Conservation (phyloP, 202 grass and related monocot genomes). For the Brachypodium distachyon region DNA sequence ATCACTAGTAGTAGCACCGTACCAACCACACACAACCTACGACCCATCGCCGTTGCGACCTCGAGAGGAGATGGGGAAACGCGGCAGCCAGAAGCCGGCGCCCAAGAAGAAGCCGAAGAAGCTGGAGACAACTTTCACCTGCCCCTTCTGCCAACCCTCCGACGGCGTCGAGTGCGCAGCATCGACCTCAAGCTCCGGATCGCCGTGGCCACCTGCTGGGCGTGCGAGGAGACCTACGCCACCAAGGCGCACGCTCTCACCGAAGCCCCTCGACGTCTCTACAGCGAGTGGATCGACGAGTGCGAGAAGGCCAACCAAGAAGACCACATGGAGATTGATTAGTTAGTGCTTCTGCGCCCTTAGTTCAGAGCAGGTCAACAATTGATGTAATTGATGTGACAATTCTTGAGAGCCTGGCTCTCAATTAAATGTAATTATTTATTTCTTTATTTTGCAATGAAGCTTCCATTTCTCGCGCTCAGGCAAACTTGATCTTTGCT, state of each 20-base stretch:
- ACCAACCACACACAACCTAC: no score
- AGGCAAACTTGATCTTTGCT: no score
- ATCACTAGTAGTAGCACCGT: no score
- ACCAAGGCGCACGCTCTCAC: slow-evolving; percentile 7
- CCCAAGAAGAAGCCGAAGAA: not conserved
- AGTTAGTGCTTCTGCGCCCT: no score
- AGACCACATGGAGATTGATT: no score
- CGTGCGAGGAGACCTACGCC: slow-evolving; percentile 1
- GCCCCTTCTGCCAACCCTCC: slow-evolving; percentile 13
- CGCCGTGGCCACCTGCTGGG: not conserved
- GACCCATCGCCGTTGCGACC: no score
- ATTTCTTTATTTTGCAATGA: no score
- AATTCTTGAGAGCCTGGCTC: no score
- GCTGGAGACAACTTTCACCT: not conserved
- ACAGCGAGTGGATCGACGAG: slow-evolving; percentile 22
- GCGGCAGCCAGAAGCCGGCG: not conserved
- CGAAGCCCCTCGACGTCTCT: slow-evolving; percentile 27
- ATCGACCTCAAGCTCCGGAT: not conserved
- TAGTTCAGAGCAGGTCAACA: no score
- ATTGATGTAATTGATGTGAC: no score
- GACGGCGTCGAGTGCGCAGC: not conserved
- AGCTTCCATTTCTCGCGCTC: no score
- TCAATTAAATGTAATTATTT: no score
- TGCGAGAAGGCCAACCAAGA: not conserved
- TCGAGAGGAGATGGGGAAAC: not conserved